These are phyloP conservation scores for Aureobasidium pullulans DNA, from an alignment of 2,329 filamentous ascomycete genomes.

Conservation along the genomic window DNA sequence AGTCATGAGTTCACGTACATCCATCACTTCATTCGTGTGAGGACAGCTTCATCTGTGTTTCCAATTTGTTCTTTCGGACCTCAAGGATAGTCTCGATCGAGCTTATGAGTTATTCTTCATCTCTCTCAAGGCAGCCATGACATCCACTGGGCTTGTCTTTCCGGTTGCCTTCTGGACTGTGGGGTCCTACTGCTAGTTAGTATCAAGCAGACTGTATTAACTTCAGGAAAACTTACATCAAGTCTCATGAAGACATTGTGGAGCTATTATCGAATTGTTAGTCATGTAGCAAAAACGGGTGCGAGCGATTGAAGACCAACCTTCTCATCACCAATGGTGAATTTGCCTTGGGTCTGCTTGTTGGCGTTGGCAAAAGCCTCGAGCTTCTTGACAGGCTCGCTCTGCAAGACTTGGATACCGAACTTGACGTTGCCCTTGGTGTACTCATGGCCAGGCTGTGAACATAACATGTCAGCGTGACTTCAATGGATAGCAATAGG, in stretches of 20 bases:
- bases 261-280: background rate
- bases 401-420: conserved; percentile 65
- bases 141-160: conserved; percentile 68
- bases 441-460: conserved; percentile 88
- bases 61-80: background rate
- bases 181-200: conserved; percentile 53
- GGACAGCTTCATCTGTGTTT: background rate
- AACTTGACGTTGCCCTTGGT: conserved; percentile 97
- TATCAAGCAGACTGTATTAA: background rate
- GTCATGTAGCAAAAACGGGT: background rate
- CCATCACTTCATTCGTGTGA: background rate
- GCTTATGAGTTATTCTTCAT: conserved; percentile 62
- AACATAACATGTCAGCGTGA: background rate
- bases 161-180: conserved; percentile 77
- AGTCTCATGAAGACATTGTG: conserved; percentile 97
- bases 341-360: conserved; percentile 85
- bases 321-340: conserved; percentile 97
- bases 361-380: conserved; percentile 70
- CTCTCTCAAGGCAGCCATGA: conserved; percentile 79
- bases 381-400: conserved; percentile 68
- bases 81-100: background rate
- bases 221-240: conserved; percentile 46
- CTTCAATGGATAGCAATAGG: background rate
- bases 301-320: conserved; percentile 36
- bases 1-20: conserved; percentile 1